These are phyloP conservation scores for Pichia sporocuriosa DNA, from an alignment of 805 yeast species.

Conservation along the genomic window DNA sequence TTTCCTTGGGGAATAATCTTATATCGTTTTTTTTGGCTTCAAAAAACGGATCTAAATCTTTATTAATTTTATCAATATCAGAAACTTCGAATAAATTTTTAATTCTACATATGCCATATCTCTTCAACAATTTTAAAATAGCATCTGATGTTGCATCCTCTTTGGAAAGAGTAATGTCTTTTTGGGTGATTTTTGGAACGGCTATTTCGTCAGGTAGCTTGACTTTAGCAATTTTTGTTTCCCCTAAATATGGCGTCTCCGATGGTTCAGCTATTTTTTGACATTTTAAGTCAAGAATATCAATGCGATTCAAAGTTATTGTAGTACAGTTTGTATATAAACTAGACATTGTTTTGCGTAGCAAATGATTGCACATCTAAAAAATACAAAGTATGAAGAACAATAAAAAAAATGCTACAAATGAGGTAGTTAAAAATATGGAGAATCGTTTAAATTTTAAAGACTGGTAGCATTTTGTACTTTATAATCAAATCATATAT, in stretches of 20 bases:
- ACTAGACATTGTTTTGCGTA: too few species aligned
- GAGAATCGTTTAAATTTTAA: too few species aligned
- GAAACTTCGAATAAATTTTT: neutral
- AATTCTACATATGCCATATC: conserved; percentile 8
- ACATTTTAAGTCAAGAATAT: neutral
- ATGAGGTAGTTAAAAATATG: too few species aligned
- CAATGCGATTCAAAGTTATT: conserved; percentile 4
- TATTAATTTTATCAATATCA: conserved; percentile 6
- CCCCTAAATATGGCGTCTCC: conserved; percentile 8
- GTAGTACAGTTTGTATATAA: conserved; percentile 10
- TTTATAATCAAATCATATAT: too few species aligned
- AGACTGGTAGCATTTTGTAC: too few species aligned
- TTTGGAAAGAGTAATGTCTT: conserved; percentile 4
- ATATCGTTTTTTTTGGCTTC: conserved; percentile 8
- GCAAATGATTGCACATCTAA: too few species aligned
- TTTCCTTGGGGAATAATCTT: conserved; percentile 11
- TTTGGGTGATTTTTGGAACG: neutral
- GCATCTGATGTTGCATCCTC: conserved; percentile 8
- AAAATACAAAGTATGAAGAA: too few species aligned
- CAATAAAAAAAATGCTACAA: too few species aligned
- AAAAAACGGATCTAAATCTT: conserved; percentile 9
- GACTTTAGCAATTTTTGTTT: conserved; percentile 6
- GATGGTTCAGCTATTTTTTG: neutral
- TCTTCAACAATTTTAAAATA: neutral
- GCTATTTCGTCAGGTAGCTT: conserved; percentile 1